Evolutionary conservation across 2,329 filamentous ascomycete genomes (phyloP), one percentile per base, ranked within the genome.

Genomic region (Ustulina deusta): DNA sequence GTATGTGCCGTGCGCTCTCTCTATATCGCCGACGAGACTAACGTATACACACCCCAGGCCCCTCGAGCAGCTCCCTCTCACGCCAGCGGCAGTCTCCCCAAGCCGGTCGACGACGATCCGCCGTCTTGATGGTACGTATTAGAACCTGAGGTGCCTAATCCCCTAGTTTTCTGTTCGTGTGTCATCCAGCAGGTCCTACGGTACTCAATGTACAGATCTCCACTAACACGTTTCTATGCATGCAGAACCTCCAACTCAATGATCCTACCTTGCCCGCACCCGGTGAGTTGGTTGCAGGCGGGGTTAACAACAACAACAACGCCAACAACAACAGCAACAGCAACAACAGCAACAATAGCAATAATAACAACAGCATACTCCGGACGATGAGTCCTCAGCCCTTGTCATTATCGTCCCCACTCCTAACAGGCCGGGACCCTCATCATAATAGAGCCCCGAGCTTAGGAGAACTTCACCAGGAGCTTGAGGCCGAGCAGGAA

Each of bases 401-500:
- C n/a, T 70, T 85, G 3, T 79, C 85, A 66, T 75, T 82, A 62
- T 86, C 82, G 63, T 87, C 85, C 10, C 84, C 86, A 7, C 77
- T 83, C 58, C 75, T 80, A 61, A 78, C 76, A 36, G 72, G 74
- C 46, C 77, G 80, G 38, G 87, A 89, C 72, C 86, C 89, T 17
- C 85, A 88, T 72, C 90, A 92, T 74, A 86, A 88, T 71, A 85
- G 91, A 56, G 82, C 90, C 0, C 91, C 91, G 2, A 93, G 91
- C 76, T 79, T 94, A 69, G 91, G 91, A 20, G 91, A 93, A 78
- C 86, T 94, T 48, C 91, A 94, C 73, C 91, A 94, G 76, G 90
- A 93, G 79, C 83, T 94, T 1, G 91, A 94, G 78, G 91, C 89
- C 61, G 91, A 94, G 80, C 91, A 93, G 77, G 91, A 94, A 76